Base-by-base conservation (phyloP, 202 grass and related monocot genomes). In the Saccharum hybrid region DNA sequence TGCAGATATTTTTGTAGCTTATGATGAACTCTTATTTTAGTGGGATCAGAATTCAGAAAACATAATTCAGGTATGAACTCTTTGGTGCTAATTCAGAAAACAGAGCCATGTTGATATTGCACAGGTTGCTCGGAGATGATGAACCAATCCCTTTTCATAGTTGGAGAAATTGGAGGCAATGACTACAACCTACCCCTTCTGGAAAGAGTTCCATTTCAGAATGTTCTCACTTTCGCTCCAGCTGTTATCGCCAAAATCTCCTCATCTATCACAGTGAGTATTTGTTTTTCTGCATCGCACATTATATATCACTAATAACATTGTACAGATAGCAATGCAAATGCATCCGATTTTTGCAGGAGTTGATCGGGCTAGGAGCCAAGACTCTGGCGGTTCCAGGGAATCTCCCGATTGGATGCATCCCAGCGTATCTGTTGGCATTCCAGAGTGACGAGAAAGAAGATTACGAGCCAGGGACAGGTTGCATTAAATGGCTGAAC, bases 121-220 rank as follows among this genome's bases (percentile, higher is more conserved):
- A 31, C 71, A 92, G 87, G 61, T 73, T 74, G 90, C 33, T 84
- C 4, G 2, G 79, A 41, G 18, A 71, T 87, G 36, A 40, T 94
- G 63, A 80, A 84, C 21, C 87, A 66, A 70, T 83, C 91, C 23
- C 87, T 94, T 31, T 88, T 97, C 67, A 68, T 94, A 8, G 57
- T 97, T 63, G 94, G 94, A 61, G 94, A 90, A 72, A 97, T 97
- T 5, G 94, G 94, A 63, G 94, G 94, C 49, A 97, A 97, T 71
- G 91, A 97, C 84, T 94, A 97, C 73, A 97, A 94, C 66, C 18
- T 82, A n/a, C 89, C 89, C n/a, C 70, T 97, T 33, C 5, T 67
- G 2, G 40, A 33, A 23, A 46, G 60, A 3, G 52, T 39, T 6
- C 56, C 83, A 0, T 56, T 84, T 19, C 62, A 84, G 19, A 78